Conservation (phyloP, 2,329 filamentous ascomycete genomes). For the Neonectria magnoliae region DNA sequence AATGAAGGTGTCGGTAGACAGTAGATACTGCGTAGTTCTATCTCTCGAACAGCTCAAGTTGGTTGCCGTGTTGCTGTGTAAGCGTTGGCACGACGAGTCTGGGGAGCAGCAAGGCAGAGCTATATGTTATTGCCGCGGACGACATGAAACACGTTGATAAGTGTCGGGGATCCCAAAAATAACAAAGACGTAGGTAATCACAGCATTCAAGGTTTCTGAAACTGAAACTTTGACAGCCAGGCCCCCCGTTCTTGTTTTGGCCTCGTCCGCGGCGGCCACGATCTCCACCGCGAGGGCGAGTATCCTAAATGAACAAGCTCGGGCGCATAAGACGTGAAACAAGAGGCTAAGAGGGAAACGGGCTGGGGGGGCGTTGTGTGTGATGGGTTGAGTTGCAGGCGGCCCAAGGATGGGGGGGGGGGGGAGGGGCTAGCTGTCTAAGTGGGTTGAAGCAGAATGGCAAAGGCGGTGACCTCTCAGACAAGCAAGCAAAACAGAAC, state of each 20-base stretch:
- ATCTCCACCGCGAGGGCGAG: neutral
- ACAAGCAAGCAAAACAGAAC: neutral
- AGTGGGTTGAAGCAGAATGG: neutral
- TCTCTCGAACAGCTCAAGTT: neutral
- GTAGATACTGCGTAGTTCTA: neutral
- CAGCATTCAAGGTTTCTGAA: neutral
- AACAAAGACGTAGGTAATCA: slow-evolving; percentile 2
- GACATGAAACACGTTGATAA: neutral
- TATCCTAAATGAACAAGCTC: neutral
- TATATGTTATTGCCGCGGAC: slow-evolving; percentile 3
- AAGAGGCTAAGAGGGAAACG: neutral
- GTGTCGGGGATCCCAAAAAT: slow-evolving; percentile 5
- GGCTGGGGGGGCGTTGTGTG: neutral
- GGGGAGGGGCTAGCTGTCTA: neutral
- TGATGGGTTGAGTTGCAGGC: slow-evolving; percentile 1
- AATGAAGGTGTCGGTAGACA: neutral
- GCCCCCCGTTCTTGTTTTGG: neutral
- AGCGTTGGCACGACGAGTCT: neutral
- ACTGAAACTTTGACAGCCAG: slow-evolving; percentile 16
- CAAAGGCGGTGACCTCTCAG: too few species aligned
- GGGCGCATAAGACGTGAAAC: slow-evolving; percentile 5
- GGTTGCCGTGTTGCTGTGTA: neutral
- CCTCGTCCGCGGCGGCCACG: neutral
- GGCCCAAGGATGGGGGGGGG: neutral
- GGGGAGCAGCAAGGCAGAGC: neutral